phyloP scores from a whole-genome alignment of 768 basidiomycete genomes.

The Russula griseocarnosa region DNA sequence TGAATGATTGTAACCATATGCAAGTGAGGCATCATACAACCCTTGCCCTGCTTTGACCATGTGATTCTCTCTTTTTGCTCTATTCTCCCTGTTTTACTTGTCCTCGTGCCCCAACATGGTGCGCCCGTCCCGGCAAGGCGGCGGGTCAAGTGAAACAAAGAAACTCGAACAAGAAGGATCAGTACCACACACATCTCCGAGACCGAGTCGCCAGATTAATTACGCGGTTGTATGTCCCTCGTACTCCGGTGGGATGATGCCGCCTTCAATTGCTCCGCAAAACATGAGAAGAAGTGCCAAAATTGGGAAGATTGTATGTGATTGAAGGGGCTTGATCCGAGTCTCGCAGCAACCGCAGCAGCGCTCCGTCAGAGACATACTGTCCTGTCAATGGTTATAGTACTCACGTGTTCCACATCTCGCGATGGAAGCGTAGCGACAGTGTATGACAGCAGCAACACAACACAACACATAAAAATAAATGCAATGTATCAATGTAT shows the following conservation, averaged over 20 bases:
- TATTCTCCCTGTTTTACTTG: background rate
- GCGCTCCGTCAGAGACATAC: background rate
- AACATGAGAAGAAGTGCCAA: too few relatives aligned
- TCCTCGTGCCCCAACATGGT: slow-evolving; percentile 19
- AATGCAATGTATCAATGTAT: too few relatives aligned
- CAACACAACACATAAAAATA: too few relatives aligned
- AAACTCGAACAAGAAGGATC: background rate
- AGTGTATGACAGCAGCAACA: too few relatives aligned
- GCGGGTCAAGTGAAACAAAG: background rate
- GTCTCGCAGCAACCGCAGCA: too few relatives aligned
- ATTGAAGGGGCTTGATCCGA: too few relatives aligned
- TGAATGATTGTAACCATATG: background rate
- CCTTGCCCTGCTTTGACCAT: background rate
- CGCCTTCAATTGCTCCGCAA: background rate
- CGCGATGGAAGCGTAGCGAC: too few relatives aligned
- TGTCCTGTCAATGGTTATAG: background rate
- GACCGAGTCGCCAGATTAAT: background rate
- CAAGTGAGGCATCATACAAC: background rate
- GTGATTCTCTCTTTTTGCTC: slow-evolving; percentile 7
- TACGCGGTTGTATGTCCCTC: too few relatives aligned
- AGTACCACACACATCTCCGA: background rate
- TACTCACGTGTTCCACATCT: too few relatives aligned
- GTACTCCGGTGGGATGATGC: background rate
- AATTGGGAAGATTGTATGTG: too few relatives aligned
- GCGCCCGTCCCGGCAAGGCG: slow-evolving; percentile 3